Conservation (phyloP, 1,284 basidiomycete species). For the Cutaneotrichosporon sp. region DNA sequence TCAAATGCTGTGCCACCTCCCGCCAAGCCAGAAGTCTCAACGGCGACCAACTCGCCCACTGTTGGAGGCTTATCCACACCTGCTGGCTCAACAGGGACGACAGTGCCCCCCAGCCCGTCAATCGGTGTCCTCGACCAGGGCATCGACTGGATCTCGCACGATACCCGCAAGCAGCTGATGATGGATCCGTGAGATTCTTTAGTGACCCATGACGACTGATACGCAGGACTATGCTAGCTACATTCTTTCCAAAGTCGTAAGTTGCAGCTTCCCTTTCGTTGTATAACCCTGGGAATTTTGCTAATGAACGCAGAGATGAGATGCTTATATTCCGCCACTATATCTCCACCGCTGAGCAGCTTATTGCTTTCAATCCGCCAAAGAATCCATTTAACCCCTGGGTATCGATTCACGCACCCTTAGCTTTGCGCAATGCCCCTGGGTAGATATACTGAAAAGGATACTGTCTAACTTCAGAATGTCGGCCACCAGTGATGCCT, state of each 20-base stretch:
- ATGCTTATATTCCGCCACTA: conserved; percentile 41
- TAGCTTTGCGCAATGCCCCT: conserved; percentile 34
- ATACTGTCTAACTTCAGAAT: conserved; percentile 10
- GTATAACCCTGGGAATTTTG: too few species aligned
- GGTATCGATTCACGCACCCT: conserved; percentile 37
- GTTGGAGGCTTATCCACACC: background rate
- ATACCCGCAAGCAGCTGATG: conserved; percentile 20
- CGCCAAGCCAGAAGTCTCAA: background rate
- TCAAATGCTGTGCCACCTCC: too few species aligned
- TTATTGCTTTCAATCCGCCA: conserved; percentile 39
- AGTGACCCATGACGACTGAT: background rate
- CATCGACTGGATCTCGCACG: conserved; percentile 17
- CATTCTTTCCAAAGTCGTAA: conserved; percentile 5
- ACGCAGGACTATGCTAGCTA: conserved; percentile 4
- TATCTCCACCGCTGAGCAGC: conserved; percentile 33
- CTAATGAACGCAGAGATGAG: conserved; percentile 35
- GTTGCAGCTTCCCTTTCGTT: too few species aligned
- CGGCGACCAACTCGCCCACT: background rate
- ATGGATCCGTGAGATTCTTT: conserved; percentile 33
- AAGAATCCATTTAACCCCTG: conserved; percentile 38
- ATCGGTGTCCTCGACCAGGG: background rate
- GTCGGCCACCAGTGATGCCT: conserved; percentile 31
- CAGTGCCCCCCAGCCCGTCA: background rate
- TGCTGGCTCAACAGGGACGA: background rate
- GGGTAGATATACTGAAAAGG: conserved; percentile 18